Base-by-base conservation (phyloP, 2,329 filamentous ascomycete species). In the Aspergillus fumigatiaffinis region DNA sequence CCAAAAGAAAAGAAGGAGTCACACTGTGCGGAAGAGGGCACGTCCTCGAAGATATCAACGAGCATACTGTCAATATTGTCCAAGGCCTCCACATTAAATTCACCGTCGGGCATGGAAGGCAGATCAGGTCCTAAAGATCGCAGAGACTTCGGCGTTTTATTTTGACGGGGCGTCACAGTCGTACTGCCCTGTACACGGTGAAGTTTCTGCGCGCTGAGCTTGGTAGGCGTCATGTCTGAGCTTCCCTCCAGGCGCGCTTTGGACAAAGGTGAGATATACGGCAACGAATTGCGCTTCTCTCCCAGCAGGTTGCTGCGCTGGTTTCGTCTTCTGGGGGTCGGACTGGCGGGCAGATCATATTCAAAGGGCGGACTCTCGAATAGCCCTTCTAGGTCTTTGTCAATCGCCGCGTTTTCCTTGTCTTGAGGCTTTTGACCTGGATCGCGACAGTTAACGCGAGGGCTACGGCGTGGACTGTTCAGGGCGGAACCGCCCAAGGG, bases 331-430 rank as follows among this genome's bases (percentile, higher is more conserved):
- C 75, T 74, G 52, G 77, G 78, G 38, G 77, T 72, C 56, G 78
- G 75, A 68, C 80, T 82, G 82, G 83, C 58, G 80, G 80, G 59
- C 80, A 84, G 3, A 79, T 86, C 53, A 77, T 86, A 53, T 74
- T 73, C 69, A 79, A 64, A 80, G 71, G 63, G 68, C 60, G 55
- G 76, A 54, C 87, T 81, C 56, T 87, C 86, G 65, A 94, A 92
- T 4, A 94, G 80, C 51, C 82, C 79, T 44, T 85, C 82, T 5
- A 89, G 71, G 38, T 83, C 81, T 21, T 71, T 58, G 9, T 70
- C 66, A 5, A 80, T 78, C 12, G 76, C 77, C 51, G 73, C 73
- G 60, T 87, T 87, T 68, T 87, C 84, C 64, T 87, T 86, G 58
- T 86, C 83, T 51, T 76, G 74, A 54, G 62, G 66, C 61, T 73